Base-by-base conservation (phyloP, 2,329 filamentous ascomycete genomes). In the Paecilomyces fulvus region DNA sequence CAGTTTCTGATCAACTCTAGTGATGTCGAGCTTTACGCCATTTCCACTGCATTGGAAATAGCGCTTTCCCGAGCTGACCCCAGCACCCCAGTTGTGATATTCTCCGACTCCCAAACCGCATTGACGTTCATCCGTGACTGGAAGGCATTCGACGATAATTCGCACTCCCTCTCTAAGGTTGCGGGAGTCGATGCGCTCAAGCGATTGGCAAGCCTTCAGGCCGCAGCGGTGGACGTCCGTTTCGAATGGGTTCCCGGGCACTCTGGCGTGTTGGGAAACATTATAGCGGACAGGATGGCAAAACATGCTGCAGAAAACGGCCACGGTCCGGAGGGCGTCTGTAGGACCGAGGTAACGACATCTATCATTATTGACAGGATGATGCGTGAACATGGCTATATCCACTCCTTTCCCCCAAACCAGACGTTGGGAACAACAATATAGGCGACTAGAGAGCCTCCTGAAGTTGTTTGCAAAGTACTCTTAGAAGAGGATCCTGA, bases 241-340 rank as follows among this genome's bases (percentile, higher is more conserved):
- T 25, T 49, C 9, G 20, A 25, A 21, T 49, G 46, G 46, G 46
- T 49, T 25, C 46, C 46, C 8, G 46, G 17, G 17, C 46, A 49
- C 17, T 21, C 46, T 49, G 20, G 23, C 2, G 46, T 49, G 17
- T 17, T 25, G 17, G 46, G 46, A 21, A 49, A 49, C 23, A 25
- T 3, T 11, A 49, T 49, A 14, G 46, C 46, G 17, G 46, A 49
- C 20, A 25, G 3, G 23, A 49, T 49, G 23, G 46, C 46, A 49
- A 25, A 49, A 14, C 6, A 49, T 23, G 46, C 46, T 21, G 46
- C 46, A 10, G 20, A 64, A 58, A 58, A 31, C 49, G 54, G 33
- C 11, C 33, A 37, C 12, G 33, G 12, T 14, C 33, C 33, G 2
- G 33, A 3, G 14, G 33, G 33, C 11, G 4, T 37, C 6, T 37